These are phyloP conservation scores for Exserohilum rostratum DNA, from an alignment of 2,329 filamentous ascomycete species.

Conservation along the genomic window DNA sequence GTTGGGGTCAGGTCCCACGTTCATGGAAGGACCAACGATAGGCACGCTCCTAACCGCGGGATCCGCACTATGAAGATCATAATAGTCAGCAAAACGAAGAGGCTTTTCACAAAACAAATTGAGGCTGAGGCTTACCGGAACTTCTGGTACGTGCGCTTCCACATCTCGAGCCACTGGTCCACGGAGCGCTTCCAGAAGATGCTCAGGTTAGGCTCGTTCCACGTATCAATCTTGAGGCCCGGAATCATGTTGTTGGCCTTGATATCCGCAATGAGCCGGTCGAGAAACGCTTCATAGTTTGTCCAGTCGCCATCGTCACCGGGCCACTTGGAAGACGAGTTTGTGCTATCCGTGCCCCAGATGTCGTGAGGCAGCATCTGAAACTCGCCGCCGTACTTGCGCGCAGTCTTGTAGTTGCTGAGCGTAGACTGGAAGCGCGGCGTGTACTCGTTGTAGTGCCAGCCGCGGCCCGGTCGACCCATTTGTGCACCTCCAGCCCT, in stretches of 20 bases:
- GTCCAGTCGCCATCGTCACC: constrained; percentile 60
- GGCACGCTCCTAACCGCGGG: not conserved
- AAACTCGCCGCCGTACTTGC: constrained; percentile 52
- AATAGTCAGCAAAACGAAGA: no score
- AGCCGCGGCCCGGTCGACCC: constrained; percentile 47
- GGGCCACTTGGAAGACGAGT: constrained; percentile 52
- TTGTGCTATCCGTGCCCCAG: constrained; percentile 56
- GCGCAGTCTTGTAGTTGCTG: constrained; percentile 54
- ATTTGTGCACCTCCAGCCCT: constrained; percentile 54
- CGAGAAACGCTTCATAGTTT: constrained; percentile 53
- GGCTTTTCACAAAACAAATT: not conserved
- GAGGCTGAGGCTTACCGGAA: constrained; percentile 38
- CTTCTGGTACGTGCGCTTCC: no score
- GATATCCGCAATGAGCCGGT: constrained; percentile 48
- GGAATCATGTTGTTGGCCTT: constrained; percentile 46
- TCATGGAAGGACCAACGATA: constrained; percentile 51
- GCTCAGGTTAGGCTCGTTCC: constrained; percentile 59
- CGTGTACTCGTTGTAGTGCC: constrained; percentile 44
- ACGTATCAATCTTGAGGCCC: constrained; percentile 56
- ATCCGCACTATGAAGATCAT: no score
- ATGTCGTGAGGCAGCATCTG: constrained; percentile 56
- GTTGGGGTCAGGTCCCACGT: constrained; percentile 37
- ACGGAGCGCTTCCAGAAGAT: constrained; percentile 47
- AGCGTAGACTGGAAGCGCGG: constrained; percentile 53
- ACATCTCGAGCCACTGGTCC: no score